A percentile compares a stretch with the other conserved stretches of the same genome.
phyloP scores from a whole-genome alignment of 805 yeast species.

The Ogataea paraovalis region DNA sequence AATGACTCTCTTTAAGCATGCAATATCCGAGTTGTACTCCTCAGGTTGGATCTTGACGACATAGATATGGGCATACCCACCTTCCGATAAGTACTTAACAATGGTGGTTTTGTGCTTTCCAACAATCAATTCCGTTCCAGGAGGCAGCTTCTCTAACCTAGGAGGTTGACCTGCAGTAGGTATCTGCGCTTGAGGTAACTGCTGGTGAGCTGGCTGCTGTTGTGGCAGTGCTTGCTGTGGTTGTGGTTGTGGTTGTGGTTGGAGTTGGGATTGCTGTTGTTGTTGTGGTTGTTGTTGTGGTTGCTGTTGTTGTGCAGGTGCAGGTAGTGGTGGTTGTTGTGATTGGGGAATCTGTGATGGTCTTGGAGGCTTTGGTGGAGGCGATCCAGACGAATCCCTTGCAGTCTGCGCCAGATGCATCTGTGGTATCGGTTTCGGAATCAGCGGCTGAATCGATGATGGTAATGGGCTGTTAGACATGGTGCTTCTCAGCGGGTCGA shows the following conservation, averaged over 20 bases:
- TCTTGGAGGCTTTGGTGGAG: not conserved
- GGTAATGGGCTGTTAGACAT: not conserved
- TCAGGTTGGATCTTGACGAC: conserved; percentile 52
- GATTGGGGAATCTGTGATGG: conserved; percentile 1
- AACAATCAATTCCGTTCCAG: conserved; percentile 46
- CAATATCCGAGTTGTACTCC: conserved; percentile 44
- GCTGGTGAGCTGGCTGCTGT: not conserved
- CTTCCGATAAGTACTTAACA: conserved; percentile 43
- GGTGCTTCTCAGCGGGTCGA: no score
- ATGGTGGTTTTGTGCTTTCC: conserved; percentile 46
- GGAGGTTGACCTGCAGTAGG: conserved; percentile 1
- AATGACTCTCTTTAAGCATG: conserved; percentile 69
- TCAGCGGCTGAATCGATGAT: not conserved
- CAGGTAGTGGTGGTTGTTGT: conserved; percentile 4
- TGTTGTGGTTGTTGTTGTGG: not conserved
- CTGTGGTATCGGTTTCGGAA: not conserved
- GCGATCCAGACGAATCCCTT: not conserved
- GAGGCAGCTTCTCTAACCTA: conserved; percentile 24
- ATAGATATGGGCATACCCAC: conserved; percentile 82
- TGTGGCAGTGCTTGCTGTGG: not conserved
- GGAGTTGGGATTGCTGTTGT: conserved; percentile 1
- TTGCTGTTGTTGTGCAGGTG: not conserved
- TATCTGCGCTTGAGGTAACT: not conserved
- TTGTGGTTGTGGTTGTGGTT: not conserved
- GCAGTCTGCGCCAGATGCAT: not conserved